Base-by-base conservation (phyloP, 2,329 filamentous ascomycete genomes). In the Alternaria brassicae region DNA sequence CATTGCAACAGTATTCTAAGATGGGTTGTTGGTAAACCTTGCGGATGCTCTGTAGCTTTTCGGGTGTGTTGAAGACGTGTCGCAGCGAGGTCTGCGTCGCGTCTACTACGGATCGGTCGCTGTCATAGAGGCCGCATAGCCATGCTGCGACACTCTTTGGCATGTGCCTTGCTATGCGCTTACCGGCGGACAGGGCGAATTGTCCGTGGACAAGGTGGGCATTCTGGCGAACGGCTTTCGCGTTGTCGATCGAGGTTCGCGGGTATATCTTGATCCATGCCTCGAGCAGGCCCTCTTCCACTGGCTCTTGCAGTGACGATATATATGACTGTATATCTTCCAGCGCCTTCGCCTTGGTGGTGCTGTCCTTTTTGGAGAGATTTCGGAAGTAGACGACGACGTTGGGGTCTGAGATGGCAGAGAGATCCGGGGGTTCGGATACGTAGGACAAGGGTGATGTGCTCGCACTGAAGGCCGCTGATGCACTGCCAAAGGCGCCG, bases 301-400 rank as follows among this genome's bases (percentile, higher is more conserved):
- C 81, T 30, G 88, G 89, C 25, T 85, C 86, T 67, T 84, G 74
- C 75, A 84, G 40, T 78, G 84, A 76, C 81, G 85, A 82, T 37
- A 91, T 81, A 72, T 90, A 85, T 32, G 85, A 77, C 47, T 92
- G 84, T 19, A 99, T 80, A 52, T 98, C 94, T 69, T 98, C 93
- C 27, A 99, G 81, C 0, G 92, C 94, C 77, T 94, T 97, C 7
- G 90, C 85, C 76, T 97, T 96, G 36, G 95, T 99, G 10, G 88
- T 96, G 71, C 89, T 90, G 80, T 97, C 94, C 79, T 95, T 96
- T 81, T 98, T 99, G 50, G 89, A 85, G 3, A 97, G 80, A 69
- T 96, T 97, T 79, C 97, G 96, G 81, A 97, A 92, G n/a, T 89
- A 88, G 13, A 98, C 93, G 36, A 94, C 88, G 36, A 94, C 83